Base-by-base conservation (phyloP, 805 yeast genomes). In the Yamadazyma endophytica region DNA sequence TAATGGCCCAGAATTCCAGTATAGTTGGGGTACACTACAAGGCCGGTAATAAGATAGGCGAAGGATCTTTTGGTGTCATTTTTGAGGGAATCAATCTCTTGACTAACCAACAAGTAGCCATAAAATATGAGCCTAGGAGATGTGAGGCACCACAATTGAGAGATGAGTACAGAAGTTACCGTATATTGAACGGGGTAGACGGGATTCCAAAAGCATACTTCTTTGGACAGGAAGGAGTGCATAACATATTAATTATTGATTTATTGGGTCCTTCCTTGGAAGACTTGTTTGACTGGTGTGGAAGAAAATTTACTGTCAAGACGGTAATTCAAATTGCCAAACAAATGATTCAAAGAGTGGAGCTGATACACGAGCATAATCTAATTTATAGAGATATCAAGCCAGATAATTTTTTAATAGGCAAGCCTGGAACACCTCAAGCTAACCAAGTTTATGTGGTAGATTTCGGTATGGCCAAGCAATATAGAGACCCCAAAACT, bases 391-490 rank as follows among this genome's bases (percentile, higher is more conserved):
- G 94, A 50, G 94, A 83, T 56, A 82, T 83, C 42, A 83, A 83
- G 52, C 94, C 94, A 2, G 94, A 83, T 56, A 83, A 83, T 56
- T 83, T 83, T 41, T 68, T 83, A 42, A 77, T 83, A 49, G 86
- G 88, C 1, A 65, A 72, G 37, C 78, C 77, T 28, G 73, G 77
- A 6, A 54, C 63, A 35, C 69, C 73, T 13, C 79, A 81, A 43
- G 80, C 76, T 36, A 82, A 83, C 52, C 58, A 73, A 29, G 80
- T 83, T 24, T 84, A 80, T 44, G 59, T 83, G 50, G 86, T 83
- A 33, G 94, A 83, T 58, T 84, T 79, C 49, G 94, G 94, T 38
- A 83, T 83, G 94, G 89, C 89, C 12, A 83, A 83, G 52, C 89
- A 83, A 50, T 83, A 77, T 52, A 64, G 92, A 47, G 89, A 84